phyloP scores from a whole-genome alignment of 352 stramenopile genomes.

The Globisporangium carolinianum region DNA sequence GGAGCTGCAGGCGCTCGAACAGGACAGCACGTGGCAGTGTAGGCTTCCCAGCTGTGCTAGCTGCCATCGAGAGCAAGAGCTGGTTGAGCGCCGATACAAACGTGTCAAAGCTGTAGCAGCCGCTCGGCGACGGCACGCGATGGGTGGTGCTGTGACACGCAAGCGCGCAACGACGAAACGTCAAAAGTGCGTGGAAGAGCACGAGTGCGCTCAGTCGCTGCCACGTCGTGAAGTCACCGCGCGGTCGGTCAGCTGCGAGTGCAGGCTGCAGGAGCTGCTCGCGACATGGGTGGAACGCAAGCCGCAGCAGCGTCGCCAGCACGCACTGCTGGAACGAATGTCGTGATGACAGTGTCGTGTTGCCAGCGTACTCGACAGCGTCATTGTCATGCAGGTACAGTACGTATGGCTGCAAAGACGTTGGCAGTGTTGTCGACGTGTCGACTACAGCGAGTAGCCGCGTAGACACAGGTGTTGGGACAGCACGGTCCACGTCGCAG shows the following conservation, averaged over 20 bases:
- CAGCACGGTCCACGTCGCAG: slow-evolving; percentile 17
- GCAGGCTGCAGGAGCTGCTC: background rate
- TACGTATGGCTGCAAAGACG: slow-evolving; percentile 20
- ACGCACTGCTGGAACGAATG: slow-evolving; percentile 30
- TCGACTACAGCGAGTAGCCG: slow-evolving; percentile 23
- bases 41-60: background rate
- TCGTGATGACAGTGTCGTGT: background rate
- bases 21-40: background rate
- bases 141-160: slow-evolving; percentile 10
- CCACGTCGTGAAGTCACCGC: slow-evolving; percentile 4
- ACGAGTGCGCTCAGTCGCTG: slow-evolving; percentile 30
- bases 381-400: slow-evolving; percentile 21
- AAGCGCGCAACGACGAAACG: slow-evolving; percentile 1
- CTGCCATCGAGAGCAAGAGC: background rate
- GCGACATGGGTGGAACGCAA: slow-evolving; percentile 25
- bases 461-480: slow-evolving; percentile 23
- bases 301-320: slow-evolving; percentile 28
- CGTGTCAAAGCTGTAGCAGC: slow-evolving; percentile 1
- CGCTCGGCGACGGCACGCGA: background rate
- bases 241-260: background rate
- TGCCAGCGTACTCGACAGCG: background rate
- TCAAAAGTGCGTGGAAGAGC: slow-evolving; percentile 27
- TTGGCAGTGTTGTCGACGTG: slow-evolving; percentile 11
- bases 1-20: slow-evolving; percentile 7
- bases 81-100: slow-evolving; percentile 10